phyloP scores from a whole-genome alignment of 768 basidiomycete genomes.

The Trametes coccinea region DNA sequence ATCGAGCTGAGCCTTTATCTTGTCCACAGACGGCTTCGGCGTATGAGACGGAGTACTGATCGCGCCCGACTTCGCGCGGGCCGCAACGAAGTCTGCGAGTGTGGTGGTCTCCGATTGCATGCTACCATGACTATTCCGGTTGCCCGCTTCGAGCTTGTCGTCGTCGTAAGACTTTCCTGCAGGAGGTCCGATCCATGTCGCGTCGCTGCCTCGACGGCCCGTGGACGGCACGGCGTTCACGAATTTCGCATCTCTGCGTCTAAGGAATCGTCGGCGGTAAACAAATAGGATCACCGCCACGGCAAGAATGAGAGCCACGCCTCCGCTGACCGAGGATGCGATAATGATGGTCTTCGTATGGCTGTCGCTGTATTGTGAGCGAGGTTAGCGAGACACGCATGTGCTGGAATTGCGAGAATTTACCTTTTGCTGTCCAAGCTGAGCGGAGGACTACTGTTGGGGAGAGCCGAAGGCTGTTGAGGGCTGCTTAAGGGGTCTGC shows the following conservation, averaged over 20 bases:
- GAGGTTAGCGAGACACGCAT: not conserved
- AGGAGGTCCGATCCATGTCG: constrained; percentile 12
- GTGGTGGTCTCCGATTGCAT: constrained; percentile 11
- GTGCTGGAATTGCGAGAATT: no score
- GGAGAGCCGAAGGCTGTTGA: not conserved
- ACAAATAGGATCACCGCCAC: constrained; percentile 11
- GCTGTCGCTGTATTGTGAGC: not conserved
- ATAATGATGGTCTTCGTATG: constrained; percentile 17
- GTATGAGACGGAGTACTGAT: constrained; percentile 13
- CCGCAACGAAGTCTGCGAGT: constrained; percentile 5
- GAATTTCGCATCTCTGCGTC: not conserved
- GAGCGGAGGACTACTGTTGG: not conserved
- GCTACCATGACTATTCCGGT: constrained; percentile 6
- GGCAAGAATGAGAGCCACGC: constrained; percentile 12
- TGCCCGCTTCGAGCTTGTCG: constrained; percentile 10
- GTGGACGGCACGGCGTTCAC: not conserved
- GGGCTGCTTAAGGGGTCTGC: not conserved
- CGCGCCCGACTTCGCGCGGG: constrained; percentile 11
- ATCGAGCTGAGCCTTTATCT: constrained; percentile 1
- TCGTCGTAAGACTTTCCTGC: constrained; percentile 3
- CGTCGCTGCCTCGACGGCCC: constrained; percentile 10
- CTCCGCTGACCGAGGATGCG: constrained; percentile 18
- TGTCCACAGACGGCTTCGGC: constrained; percentile 13
- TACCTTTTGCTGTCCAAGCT: constrained; percentile 6
- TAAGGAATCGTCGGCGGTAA: constrained; percentile 17